Percentiles rank a stretch among this genome's conserved stretches.
Conservation (phyloP, 2,329 filamentous ascomycete genomes). For the Parasarocladium wereldwijsianum region DNA sequence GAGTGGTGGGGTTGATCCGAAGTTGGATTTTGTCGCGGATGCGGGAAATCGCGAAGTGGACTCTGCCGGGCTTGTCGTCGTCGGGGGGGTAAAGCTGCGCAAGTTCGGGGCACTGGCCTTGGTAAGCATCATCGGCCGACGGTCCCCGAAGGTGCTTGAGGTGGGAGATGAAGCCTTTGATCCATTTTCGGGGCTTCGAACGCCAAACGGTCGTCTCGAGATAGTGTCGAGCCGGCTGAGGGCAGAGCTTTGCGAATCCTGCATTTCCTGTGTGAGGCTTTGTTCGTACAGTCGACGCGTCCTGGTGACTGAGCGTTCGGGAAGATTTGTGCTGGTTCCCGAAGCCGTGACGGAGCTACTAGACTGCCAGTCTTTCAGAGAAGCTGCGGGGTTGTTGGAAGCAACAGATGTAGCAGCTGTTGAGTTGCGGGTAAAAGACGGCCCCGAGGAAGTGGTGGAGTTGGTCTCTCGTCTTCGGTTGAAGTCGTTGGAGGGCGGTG, state of each 20-base stretch:
- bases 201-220: constrained; percentile 42
- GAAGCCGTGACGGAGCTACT: constrained; percentile 17
- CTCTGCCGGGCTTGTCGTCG: constrained; percentile 22
- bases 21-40: constrained; percentile 16
- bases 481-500: constrained; percentile 28
- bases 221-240: constrained; percentile 70
- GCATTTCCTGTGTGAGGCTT: constrained; percentile 61
- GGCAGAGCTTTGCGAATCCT: constrained; percentile 66
- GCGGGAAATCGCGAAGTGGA: constrained; percentile 21
- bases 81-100: constrained; percentile 37
- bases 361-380: constrained; percentile 35
- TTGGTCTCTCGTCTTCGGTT: constrained; percentile 72
- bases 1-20: constrained; percentile 22
- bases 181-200: constrained; percentile 34
- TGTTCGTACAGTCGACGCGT: constrained; percentile 70
- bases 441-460: constrained; percentile 62
- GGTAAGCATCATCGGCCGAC: constrained; percentile 25
- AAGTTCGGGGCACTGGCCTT: constrained; percentile 58
- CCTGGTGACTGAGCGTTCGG: constrained; percentile 55
- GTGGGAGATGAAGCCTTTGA: constrained; percentile 31
- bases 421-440: constrained; percentile 57
- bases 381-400: constrained; percentile 47
- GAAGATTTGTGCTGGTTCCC: constrained; percentile 12
- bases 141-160: constrained; percentile 27
- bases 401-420: constrained; percentile 79